Base-by-base conservation (phyloP, 1,139 yeast species). In the Saccharomyces hybrid region DNA sequence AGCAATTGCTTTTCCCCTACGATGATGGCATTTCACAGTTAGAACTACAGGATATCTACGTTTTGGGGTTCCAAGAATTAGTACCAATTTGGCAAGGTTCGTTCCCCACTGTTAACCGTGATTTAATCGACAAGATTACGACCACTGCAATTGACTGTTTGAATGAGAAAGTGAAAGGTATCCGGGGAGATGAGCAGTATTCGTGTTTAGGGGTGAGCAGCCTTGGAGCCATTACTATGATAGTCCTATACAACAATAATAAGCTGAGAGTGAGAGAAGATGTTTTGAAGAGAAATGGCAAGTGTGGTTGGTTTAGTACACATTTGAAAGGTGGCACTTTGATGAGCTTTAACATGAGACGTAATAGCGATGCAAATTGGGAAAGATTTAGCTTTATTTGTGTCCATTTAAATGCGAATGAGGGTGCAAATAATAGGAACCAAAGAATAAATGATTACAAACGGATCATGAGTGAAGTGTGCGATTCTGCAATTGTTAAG, bases 321-420 rank as follows among this genome's bases (percentile, higher is more conserved):
- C 80, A 84, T 47, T 68, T 88, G 64, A 90, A 90, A 67, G 96
- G 96, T 1, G 93, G 83, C 0, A 84, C 80, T 1, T 89, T 85
- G 0, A 56, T 84, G 1, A 73, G 91, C 47, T 61, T 87, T 16
- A 61, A 64, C 0, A 73, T 74, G 49, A 55, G 63, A 29, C 54
- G 53, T 8, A 11, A 27, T 16, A 72, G 66, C 26, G 48, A 54
- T 20, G 55, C 58, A 14, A 65, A 70, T 3, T 73, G 72, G 34
- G 67, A 68, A 5, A 70, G 72, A 11, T 71, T 82, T 56, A 84
- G 95, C 0, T 82, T 89, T 72, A 83, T 84, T 2, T 73, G 76
- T 51, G 80, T 84, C 2, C 97, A 90, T 72, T 70, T 90, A 53
- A 78, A 83, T 27, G 96, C 97, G 0, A 80, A 80, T 60, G 96